Percentiles rank a stretch among this genome's conserved stretches.
These are phyloP conservation scores for Xanthoceras sorbifolium DNA, from an alignment of 345 rosid species.

Conservation along the genomic window DNA sequence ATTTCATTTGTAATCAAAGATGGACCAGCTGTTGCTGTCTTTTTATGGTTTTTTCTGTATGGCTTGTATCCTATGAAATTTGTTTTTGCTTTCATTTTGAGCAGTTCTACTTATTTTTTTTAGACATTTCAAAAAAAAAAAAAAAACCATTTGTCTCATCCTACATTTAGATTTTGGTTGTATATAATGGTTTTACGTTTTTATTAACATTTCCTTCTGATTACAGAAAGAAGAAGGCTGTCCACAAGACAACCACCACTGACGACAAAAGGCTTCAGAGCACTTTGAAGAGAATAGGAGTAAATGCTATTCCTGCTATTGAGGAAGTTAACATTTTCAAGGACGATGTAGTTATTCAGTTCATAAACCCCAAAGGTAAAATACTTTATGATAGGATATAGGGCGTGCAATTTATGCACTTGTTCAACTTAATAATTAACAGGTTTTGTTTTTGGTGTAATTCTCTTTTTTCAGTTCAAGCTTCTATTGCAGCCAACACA, in stretches of 20 bases:
- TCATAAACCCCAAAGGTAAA: conserved; percentile 82
- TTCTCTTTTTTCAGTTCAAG: conserved; percentile 66
- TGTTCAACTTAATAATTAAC: background rate
- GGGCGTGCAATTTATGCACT: background rate
- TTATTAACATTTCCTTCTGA: background rate
- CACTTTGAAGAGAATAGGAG: conserved; percentile 95
- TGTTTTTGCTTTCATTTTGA: background rate
- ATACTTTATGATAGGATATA: background rate
- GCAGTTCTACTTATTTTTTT: background rate
- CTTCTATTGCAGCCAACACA: conserved; percentile 88
- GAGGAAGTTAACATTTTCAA: conserved; percentile 97
- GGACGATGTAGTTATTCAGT: conserved; percentile 93
- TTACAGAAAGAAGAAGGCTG: conserved; percentile 96
- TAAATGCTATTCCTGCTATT: conserved; percentile 86
- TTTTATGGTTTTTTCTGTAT: background rate
- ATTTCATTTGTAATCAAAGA: background rate
- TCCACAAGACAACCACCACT: conserved; percentile 94
- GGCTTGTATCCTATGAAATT: background rate
- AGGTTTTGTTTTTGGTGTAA: too few species aligned
- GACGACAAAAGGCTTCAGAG: conserved; percentile 97
- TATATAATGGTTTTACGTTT: background rate
- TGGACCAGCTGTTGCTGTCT: background rate
- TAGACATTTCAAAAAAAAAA: background rate
- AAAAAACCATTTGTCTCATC: background rate
- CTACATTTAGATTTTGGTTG: background rate